phyloP scores from a whole-genome alignment of 306 rosid genomes.

The Trifolium subterraneum region DNA sequence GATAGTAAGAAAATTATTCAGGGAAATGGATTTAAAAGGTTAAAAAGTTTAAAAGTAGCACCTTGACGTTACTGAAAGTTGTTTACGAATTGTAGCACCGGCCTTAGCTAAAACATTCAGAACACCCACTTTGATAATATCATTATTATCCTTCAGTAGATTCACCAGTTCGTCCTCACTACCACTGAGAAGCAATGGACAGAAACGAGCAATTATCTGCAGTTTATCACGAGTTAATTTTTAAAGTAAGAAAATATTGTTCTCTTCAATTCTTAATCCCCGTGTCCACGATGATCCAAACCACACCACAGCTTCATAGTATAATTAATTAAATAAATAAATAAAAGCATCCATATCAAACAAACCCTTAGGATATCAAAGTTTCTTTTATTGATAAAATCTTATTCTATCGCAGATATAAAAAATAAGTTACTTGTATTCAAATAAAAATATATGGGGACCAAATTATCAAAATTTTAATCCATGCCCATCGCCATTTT shows the following conservation, averaged over 20 bases:
- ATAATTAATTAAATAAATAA: conserved; percentile 17
- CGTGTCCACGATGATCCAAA: conserved; percentile 31
- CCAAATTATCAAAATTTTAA: conserved; percentile 10
- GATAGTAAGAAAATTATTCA: conserved; percentile 42
- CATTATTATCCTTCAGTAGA: conserved; percentile 86
- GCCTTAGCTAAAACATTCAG: conserved; percentile 87
- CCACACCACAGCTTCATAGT: conserved; percentile 18
- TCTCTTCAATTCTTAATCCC: conserved; percentile 24
- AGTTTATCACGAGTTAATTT: conserved; percentile 40
- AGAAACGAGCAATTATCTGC: conserved; percentile 91
- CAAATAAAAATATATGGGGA: background rate
- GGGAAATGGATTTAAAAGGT: conserved; percentile 32
- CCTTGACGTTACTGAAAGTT: conserved; percentile 82
- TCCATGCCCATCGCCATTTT: background rate
- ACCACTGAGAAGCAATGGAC: conserved; percentile 83
- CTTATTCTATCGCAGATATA: background rate
- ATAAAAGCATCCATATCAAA: background rate
- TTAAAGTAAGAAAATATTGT: conserved; percentile 1
- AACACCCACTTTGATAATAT: conserved; percentile 79
- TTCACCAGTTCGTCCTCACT: conserved; percentile 77
- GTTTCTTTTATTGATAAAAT: background rate
- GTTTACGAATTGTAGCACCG: conserved; percentile 89
- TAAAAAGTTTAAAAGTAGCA: conserved; percentile 40
- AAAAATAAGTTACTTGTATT: no score
- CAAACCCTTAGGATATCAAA: conserved; percentile 5